These are phyloP conservation scores for Pichia paraexigua DNA, from an alignment of 805 yeast genomes.

Conservation along the genomic window DNA sequence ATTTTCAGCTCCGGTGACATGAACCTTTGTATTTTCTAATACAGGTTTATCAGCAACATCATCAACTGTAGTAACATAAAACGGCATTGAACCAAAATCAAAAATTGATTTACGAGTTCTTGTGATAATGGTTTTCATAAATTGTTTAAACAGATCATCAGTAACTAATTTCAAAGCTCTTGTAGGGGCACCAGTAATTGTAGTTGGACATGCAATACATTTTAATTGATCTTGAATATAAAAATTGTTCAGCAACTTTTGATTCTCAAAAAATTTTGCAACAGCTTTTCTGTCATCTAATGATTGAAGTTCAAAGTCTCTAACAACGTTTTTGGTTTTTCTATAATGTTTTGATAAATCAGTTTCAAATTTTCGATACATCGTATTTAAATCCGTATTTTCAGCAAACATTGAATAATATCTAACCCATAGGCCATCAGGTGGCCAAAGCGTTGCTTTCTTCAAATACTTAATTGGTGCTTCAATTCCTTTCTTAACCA, in stretches of 20 bases:
- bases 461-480: constrained; percentile 44
- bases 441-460: constrained; percentile 75
- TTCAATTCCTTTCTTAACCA: constrained; percentile 40
- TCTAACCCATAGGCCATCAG: constrained; percentile 58
- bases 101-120: constrained; percentile 48
- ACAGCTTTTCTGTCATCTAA: constrained; percentile 21
- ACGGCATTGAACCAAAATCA: constrained; percentile 34
- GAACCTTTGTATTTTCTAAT: constrained; percentile 9
- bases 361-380: constrained; percentile 41
- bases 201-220: constrained; percentile 31
- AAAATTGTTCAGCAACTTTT: constrained; percentile 19
- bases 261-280: constrained; percentile 21
- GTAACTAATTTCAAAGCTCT: constrained; percentile 20
- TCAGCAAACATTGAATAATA: constrained; percentile 56
- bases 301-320: constrained; percentile 23
- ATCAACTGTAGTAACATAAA: constrained; percentile 22
- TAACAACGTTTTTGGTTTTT: constrained; percentile 9
- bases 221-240: constrained; percentile 27
- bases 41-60: constrained; percentile 7
- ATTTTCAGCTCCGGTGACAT: constrained; percentile 9
- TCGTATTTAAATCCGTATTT: constrained; percentile 35
- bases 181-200: constrained; percentile 17
- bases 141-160: constrained; percentile 38
- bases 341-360: constrained; percentile 26
- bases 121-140: constrained; percentile 46